Evolutionary conservation across 306 rosid genomes (phyloP), one percentile per base, ranked within the genome.

Genomic region (Cicer arietinum): DNA sequence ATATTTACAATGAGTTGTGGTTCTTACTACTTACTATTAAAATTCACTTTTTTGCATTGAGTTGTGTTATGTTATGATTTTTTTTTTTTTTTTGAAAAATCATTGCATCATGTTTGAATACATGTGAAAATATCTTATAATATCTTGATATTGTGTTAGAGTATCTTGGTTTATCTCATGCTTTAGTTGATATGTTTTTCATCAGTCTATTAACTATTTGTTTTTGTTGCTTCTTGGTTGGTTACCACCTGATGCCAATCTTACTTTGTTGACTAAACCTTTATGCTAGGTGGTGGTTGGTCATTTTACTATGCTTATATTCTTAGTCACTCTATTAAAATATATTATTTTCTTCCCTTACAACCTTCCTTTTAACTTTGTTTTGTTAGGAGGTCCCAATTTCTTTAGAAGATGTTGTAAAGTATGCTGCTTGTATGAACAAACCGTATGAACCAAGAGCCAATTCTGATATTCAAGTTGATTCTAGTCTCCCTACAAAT

Each of bases 351-450:
- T 45, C 16, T 25, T 61, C 22, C 25, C 69, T 76, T 43, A 7
- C 20, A 22, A 58, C 75, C 67, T 78, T 41, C 48, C 51, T 7
- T 69, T 65, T 63, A 37, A 71, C 45, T 61, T 54, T 69, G 45
- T 74, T 85, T 83, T 67, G 66, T 56, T 87, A 88, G 97, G 90
- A 80, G 80, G 75, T 64, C 75, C 71, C 73, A 50, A 47, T 73
- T 83, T 50, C 60, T 40, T 68, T 81, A 43, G 79, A 60, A 72
- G 89, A 81, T 57, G 50, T 47, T 68, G 80, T 25, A 35, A 62
- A 63, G 42, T 41, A 72, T 35, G 41, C 70, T 43, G 74, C 77
- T 82, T 51, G 22, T 35, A 62, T 35, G 56, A 74, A 66, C 43
- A 80, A 47, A 9, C 72, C 75, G 18, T 17, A 67, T 80, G 88